phyloP scores from a whole-genome alignment of 2,329 filamentous ascomycete species.

The Botryotinia calthae region DNA sequence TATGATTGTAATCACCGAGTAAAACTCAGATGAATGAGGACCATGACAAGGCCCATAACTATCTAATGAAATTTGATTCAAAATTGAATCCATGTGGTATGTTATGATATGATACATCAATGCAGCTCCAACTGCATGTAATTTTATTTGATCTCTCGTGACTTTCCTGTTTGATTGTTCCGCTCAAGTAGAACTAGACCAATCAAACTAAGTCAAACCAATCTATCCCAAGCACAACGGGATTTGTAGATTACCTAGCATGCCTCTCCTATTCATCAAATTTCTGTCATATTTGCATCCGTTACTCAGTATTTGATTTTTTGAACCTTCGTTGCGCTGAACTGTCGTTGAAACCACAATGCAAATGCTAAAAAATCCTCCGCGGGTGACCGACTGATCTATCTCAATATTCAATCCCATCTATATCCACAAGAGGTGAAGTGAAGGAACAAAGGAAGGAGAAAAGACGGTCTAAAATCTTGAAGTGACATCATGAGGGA shows the following conservation, averaged over 20 bases:
- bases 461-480: background rate
- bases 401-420: constrained; percentile 11
- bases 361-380: background rate
- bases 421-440: constrained; percentile 3
- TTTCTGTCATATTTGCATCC: background rate
- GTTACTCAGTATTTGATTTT: background rate
- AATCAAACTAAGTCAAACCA: background rate
- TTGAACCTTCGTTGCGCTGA: background rate
- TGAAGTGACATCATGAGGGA: background rate
- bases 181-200: background rate
- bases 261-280: background rate
- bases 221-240: background rate
- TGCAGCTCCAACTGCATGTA: constrained; percentile 4
- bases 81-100: background rate
- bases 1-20: background rate
- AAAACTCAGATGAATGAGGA: background rate
- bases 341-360: background rate
- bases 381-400: background rate
- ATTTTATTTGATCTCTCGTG: background rate
- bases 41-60: background rate
- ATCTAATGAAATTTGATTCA: background rate
- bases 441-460: background rate
- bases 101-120: constrained; percentile 15
- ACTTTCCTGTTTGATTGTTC: background rate
- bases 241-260: background rate